These are phyloP conservation scores for Cyclotella atomus DNA, from an alignment of 108 stramenopile genomes.

Conservation along the genomic window DNA sequence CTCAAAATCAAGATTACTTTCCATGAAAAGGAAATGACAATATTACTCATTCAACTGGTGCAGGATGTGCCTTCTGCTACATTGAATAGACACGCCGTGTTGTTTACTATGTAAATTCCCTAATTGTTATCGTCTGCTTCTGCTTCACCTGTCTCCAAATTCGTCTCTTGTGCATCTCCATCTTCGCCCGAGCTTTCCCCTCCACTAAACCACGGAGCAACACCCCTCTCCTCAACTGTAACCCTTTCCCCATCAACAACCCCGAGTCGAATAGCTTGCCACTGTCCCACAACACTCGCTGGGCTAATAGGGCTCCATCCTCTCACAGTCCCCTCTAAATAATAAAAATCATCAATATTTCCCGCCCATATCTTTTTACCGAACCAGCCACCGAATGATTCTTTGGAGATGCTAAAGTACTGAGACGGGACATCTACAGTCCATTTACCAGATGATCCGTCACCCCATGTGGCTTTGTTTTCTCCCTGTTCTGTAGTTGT, in stretches of 20 bases:
- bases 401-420: constrained; percentile 75
- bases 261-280: constrained; percentile 83
- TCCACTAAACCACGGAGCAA: constrained; percentile 78
- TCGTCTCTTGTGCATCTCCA: neutral
- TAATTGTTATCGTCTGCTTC: neutral
- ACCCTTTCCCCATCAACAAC: constrained; percentile 51
- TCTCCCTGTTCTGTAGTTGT: constrained; percentile 65
- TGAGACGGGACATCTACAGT: constrained; percentile 73
- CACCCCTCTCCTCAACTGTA: constrained; percentile 75
- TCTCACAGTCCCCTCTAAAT: constrained; percentile 75
- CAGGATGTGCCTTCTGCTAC: no score
- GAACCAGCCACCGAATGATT: constrained; percentile 54
- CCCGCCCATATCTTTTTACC: constrained; percentile 86
- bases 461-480: constrained; percentile 80
- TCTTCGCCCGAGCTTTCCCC: constrained; percentile 45
- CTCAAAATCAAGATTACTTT: no score
- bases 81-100: no score
- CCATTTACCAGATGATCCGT: constrained; percentile 74
- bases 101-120: no score
- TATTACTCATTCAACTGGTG: no score
- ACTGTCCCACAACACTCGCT: constrained; percentile 78
- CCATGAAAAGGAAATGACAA: no score
- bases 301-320: constrained; percentile 81
- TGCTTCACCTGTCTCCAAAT: constrained; percentile 1
- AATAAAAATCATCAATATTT: constrained; percentile 83